Conservation (phyloP, 179 eudicot genomes). For the Sideroxylon spinosum region DNA sequence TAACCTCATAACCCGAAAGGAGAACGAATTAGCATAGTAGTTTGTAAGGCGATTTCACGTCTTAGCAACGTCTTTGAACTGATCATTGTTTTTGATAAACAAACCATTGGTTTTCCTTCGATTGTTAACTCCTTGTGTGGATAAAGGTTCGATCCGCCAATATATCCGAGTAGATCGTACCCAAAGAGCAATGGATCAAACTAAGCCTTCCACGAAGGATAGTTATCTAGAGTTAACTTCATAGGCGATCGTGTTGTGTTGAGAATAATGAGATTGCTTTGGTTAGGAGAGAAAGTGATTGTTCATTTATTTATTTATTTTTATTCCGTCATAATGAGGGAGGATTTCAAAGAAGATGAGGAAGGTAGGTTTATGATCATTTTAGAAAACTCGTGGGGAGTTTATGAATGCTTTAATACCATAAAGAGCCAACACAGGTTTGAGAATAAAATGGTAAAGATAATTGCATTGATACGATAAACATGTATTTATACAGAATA, state of each 20-base stretch:
- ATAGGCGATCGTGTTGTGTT: neutral
- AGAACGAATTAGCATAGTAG: conserved; percentile 8
- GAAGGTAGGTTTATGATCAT: neutral
- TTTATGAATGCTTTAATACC: neutral
- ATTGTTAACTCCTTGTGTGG: neutral
- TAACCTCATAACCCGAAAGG: neutral
- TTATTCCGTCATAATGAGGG: neutral
- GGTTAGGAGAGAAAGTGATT: neutral
- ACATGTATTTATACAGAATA: no score
- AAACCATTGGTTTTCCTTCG: neutral
- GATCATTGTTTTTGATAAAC: no score
- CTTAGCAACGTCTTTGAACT: neutral
- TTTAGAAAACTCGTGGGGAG: neutral
- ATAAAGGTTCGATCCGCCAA: neutral
- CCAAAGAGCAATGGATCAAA: neutral
- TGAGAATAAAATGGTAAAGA: no score
- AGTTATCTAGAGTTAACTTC: neutral
- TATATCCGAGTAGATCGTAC: neutral
- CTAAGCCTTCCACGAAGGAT: neutral
- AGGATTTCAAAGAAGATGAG: neutral
- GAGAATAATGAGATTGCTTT: neutral
- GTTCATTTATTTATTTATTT: neutral
- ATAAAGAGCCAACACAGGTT: neutral
- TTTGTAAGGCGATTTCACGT: conserved; percentile 7
- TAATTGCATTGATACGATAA: no score